Evolutionary conservation across 306 rosid species (phyloP).

Genomic region (Lithocarpus polystachyus): DNA sequence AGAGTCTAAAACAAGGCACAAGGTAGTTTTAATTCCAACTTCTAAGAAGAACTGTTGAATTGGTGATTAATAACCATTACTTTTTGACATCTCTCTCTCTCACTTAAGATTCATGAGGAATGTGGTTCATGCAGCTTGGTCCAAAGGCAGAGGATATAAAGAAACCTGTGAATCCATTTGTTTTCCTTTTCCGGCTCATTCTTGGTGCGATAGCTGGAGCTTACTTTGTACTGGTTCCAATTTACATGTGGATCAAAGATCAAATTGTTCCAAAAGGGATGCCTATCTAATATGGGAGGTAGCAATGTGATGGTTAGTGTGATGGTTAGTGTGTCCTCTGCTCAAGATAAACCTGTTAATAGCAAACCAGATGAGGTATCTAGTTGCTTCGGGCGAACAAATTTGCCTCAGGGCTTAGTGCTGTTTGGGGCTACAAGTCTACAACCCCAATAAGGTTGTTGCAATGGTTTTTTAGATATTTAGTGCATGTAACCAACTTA

Average conservation of each 20-base stretch:
- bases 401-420: not conserved
- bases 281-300: conserved; percentile 46
- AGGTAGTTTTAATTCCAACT: not conserved
- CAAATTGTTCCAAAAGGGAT: conserved; percentile 69
- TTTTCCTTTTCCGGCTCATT: conserved; percentile 60
- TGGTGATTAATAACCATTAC: not conserved
- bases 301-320: too few relatives aligned
- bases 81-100: not conserved
- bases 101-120: not conserved
- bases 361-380: not conserved
- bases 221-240: conserved; percentile 66
- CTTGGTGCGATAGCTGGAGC: conserved; percentile 69
- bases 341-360: not conserved
- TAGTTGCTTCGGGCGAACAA: not conserved
- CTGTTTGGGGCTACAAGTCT: not conserved
- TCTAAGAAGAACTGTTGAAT: not conserved
- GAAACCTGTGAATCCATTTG: conserved; percentile 57
- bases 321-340: not conserved
- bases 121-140: conserved; percentile 63
- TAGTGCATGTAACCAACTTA: not conserved
- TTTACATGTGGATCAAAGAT: conserved; percentile 90
- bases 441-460: not conserved
- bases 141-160: conserved; percentile 74
- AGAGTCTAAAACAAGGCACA: not conserved
- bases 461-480: not conserved